Conservation (phyloP, 441 rosid genomes). For the Euphorbia neoarborescens region DNA sequence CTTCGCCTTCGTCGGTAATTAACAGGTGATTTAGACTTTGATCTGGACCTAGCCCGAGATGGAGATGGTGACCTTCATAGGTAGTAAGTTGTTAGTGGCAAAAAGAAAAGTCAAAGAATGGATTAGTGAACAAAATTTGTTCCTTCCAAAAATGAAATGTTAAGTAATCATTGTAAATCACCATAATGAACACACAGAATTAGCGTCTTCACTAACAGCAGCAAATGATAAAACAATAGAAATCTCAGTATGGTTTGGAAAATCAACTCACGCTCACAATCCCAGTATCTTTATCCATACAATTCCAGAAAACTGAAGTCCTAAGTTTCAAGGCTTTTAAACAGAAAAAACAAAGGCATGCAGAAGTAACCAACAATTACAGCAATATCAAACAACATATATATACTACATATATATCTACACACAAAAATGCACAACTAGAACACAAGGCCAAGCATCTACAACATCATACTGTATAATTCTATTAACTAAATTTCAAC, state of each 20-base stretch:
- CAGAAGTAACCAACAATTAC: not conserved
- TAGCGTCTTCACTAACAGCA: not conserved
- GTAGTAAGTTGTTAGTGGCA: conserved; percentile 12
- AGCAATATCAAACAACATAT: not conserved
- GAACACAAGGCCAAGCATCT: not conserved
- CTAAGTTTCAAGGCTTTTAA: not conserved
- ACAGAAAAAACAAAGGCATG: not conserved
- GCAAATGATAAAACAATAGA: not conserved
- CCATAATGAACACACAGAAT: not conserved
- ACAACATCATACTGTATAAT: not conserved
- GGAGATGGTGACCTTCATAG: conserved; percentile 70
- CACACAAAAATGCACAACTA: not conserved
- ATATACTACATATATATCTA: no score
- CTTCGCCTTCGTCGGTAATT: conserved; percentile 50
- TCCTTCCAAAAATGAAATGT: not conserved
- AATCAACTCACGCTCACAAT: not conserved
- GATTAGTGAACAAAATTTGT: not conserved
- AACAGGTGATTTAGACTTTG: conserved; percentile 69
- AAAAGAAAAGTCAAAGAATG: not conserved
- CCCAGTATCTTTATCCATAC: not conserved
- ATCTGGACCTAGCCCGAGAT: conserved; percentile 60
- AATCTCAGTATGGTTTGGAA: not conserved
- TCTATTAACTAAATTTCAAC: not conserved
- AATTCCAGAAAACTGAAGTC: not conserved
- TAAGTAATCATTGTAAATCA: not conserved